Evolutionary conservation across 345 rosid species (phyloP).

Genomic region (Rhodamnia rubescens): DNA sequence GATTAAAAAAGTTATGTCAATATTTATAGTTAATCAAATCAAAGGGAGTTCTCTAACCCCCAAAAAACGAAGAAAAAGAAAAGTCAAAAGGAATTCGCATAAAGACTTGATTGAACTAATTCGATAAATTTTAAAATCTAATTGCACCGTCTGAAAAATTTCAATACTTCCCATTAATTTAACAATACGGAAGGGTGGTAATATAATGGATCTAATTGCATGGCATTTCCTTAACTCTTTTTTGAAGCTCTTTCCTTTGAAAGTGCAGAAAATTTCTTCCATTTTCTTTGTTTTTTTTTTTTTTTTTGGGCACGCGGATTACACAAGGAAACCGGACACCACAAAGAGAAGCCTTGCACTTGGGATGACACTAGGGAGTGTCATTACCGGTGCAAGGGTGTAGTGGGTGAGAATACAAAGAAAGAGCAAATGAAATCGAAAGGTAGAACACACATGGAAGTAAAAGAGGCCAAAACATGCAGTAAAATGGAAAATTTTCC

Average conservation of each 20-base stretch:
- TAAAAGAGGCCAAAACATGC: no score
- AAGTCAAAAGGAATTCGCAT: no score
- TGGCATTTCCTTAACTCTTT: neutral
- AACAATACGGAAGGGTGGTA: neutral
- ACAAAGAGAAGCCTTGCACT: no score
- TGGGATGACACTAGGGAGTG: no score
- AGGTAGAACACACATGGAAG: no score
- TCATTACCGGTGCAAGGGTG: no score
- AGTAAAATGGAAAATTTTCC: neutral
- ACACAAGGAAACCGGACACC: no score
- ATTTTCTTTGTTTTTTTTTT: neutral
- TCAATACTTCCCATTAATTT: neutral
- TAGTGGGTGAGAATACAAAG: no score
- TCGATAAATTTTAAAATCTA: neutral
- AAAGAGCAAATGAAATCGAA: no score
- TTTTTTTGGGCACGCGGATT: no score
- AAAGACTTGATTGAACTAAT: neutral
- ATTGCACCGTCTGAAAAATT: neutral
- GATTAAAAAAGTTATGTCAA: neutral
- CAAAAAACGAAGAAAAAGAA: no score
- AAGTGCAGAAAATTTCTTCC: neutral
- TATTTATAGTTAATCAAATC: neutral
- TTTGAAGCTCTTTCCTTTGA: neutral
- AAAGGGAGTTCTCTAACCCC: no score
- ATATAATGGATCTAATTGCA: neutral